phyloP scores from a whole-genome alignment of 2,329 filamentous ascomycete species.

The Penicillium hesseltinei region DNA sequence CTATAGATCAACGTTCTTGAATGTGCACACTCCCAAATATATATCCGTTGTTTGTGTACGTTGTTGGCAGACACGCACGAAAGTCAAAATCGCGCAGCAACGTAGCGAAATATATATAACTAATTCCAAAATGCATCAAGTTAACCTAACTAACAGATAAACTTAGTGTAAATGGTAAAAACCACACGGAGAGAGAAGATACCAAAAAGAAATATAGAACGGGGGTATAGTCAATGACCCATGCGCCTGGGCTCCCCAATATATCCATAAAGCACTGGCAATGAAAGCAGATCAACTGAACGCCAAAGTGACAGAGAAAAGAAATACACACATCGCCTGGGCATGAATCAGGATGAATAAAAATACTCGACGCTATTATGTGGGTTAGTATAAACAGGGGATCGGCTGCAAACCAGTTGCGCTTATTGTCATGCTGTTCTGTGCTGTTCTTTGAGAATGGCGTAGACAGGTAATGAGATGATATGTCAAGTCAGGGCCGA shows the following conservation, averaged over 20 bases:
- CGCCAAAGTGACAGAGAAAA: not conserved
- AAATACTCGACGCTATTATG: conserved; percentile 1
- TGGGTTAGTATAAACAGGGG: conserved; percentile 8
- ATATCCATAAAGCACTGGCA: not conserved
- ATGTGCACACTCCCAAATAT: not conserved
- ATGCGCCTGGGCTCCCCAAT: conserved; percentile 8
- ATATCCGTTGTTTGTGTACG: not conserved
- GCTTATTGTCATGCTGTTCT: not conserved
- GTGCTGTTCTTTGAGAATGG: not conserved
- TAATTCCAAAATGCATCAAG: not conserved
- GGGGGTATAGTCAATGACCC: not conserved
- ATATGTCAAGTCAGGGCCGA: conserved; percentile 1
- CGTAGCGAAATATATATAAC: not conserved
- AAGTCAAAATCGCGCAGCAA: not conserved
- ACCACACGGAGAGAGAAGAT: not conserved
- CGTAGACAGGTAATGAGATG: not conserved
- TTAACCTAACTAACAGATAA: not conserved
- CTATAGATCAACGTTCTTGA: not conserved
- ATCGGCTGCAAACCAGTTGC: conserved; percentile 5
- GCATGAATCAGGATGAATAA: not conserved
- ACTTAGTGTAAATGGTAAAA: not conserved
- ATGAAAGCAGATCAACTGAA: not conserved
- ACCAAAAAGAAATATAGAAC: not conserved
- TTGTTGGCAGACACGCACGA: not conserved
- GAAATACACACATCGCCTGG: not conserved